These are phyloP conservation scores for Aureobasidium sp. DNA, from an alignment of 2,329 filamentous ascomycete genomes.

Conservation along the genomic window DNA sequence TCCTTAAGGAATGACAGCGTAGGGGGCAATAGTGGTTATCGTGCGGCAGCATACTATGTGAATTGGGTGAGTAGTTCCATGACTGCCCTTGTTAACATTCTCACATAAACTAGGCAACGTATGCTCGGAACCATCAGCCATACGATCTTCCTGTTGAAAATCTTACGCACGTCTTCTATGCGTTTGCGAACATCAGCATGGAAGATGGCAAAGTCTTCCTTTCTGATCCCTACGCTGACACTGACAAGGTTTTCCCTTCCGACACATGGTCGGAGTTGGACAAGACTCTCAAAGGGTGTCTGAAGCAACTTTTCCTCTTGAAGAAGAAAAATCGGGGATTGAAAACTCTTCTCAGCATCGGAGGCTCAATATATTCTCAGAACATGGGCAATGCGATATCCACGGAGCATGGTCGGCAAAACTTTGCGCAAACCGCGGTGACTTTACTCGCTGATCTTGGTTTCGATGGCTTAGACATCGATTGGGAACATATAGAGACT, in stretches of 20 bases:
- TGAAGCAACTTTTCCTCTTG: slow-evolving; percentile 68
- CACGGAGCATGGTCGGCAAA: no score
- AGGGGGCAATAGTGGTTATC: no score
- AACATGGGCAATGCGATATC: slow-evolving; percentile 66
- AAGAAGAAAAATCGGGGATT: slow-evolving; percentile 71
- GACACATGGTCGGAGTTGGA: slow-evolving; percentile 62
- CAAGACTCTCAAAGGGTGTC: slow-evolving; percentile 66
- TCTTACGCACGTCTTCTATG: slow-evolving; percentile 85
- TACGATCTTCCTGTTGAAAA: slow-evolving; percentile 74
- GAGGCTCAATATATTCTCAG: slow-evolving; percentile 72
- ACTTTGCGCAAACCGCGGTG: no score
- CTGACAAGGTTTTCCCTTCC: slow-evolving; percentile 59
- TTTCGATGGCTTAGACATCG: slow-evolving; percentile 49
- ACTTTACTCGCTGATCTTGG: slow-evolving; percentile 75
- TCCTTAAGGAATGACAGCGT: no score
- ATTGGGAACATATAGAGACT: slow-evolving; percentile 42
- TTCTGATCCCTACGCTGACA: slow-evolving; percentile 62
- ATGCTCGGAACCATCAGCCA: no score
- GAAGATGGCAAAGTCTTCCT: slow-evolving; percentile 73
- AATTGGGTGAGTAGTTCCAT: no score
- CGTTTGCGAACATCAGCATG: slow-evolving; percentile 78
- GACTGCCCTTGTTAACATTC: no score
- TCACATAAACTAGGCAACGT: no score
- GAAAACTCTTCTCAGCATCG: slow-evolving; percentile 75
- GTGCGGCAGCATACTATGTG: no score